Base-by-base conservation (phyloP, 108 stramenopile genomes). In the Nitzschia sp. region DNA sequence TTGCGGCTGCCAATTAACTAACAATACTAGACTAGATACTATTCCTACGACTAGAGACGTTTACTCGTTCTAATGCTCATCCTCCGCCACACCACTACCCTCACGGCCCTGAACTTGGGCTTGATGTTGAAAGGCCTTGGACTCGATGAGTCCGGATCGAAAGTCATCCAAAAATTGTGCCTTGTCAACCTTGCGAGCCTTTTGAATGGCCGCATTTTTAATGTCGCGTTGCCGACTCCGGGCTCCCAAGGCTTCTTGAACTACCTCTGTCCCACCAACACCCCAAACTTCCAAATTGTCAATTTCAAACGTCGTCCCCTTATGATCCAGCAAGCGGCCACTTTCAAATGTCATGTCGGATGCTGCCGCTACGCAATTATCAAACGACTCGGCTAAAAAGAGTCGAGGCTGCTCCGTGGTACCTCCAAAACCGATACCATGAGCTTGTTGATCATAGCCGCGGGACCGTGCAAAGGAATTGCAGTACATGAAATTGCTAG, bases 341-440 rank as follows among this genome's bases (percentile, higher is more conserved):
- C 82, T 84, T 19, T 83, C 84, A 82, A 87, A 93, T 0, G 92
- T 89, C 62, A 87, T 24, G 64, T 93, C 92, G 19, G 69, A 68
- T 3, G 72, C 56, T 21, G 72, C 58, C 23, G 92, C 92, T n/a
- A 54, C 47, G 60, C 86, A 87, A 36, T 76, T 74, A 53, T 93
- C 92, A 55, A 90, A 83, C 0, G 76, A 47, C 76, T 93, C 89
- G 32, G 89, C 71, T 23, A 93, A 75, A 61, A 83, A 93, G 24
- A 93, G 65, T 49, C 92, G 78, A 30, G 92, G 92, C 55, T 80
- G 47, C 2, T 85, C 69, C 6, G 64, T 61, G 23, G 84, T 89
- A 19, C 92, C 92, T 29, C 92, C 92, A 74, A 93, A 93, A 17
- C 92, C 92, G 47, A 93, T 87, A n/a, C 92, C 92, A 65, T 90